Evolutionary conservation across 2,329 filamentous ascomycete species (phyloP).

Genomic region (Huntiella omanensis): DNA sequence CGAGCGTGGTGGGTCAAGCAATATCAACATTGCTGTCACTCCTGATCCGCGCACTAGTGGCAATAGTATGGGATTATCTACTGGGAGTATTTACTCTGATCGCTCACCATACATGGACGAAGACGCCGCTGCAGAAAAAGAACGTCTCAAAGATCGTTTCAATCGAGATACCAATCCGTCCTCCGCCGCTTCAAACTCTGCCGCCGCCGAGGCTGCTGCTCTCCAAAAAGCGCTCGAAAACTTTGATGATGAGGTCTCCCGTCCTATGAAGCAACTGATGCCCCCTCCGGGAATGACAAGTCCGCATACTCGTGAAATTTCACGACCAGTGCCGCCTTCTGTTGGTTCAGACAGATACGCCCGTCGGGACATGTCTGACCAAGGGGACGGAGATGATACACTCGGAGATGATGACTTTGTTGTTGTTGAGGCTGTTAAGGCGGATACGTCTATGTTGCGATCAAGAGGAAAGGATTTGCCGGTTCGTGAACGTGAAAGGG

Average conservation of each 20-base stretch:
- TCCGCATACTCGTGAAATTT: too few relatives aligned
- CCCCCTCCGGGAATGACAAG: too few relatives aligned
- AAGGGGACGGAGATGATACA: background rate
- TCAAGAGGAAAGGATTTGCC: background rate
- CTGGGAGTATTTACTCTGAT: too few relatives aligned
- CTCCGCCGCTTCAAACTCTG: background rate
- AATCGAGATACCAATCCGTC: background rate
- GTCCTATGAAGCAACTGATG: too few relatives aligned
- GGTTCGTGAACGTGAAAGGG: too few relatives aligned
- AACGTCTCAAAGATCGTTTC: background rate
- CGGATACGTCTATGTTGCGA: slow-evolving; percentile 3
- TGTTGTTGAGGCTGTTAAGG: background rate
- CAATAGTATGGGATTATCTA: too few relatives aligned
- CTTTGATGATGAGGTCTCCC: background rate
- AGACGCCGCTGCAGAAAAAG: background rate
- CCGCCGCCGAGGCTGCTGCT: background rate
- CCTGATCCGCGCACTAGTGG: too few relatives aligned
- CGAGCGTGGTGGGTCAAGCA: too few relatives aligned
- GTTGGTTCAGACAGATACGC: background rate
- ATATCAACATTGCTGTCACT: too few relatives aligned
- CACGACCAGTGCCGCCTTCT: background rate
- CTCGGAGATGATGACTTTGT: slow-evolving; percentile 2
- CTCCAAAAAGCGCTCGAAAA: background rate
- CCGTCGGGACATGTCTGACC: background rate
- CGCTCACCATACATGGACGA: background rate